Percentiles rank a stretch among this genome's conserved stretches.
These are phyloP conservation scores for Backusella morwellensis DNA, from an alignment of 192 early-diverging fungal genomes.

Conservation along the genomic window DNA sequence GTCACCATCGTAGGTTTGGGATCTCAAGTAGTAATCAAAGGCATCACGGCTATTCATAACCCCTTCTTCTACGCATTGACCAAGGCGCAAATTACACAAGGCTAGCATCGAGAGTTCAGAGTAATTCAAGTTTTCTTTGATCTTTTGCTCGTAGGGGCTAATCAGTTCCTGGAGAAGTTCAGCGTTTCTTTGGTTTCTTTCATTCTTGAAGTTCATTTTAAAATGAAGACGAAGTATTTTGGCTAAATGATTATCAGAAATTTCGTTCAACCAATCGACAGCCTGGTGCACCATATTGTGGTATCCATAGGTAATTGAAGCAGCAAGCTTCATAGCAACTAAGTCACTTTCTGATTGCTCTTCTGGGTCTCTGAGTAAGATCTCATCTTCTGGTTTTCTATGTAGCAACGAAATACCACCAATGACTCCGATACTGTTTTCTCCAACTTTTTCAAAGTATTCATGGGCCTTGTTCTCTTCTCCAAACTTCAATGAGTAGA, in stretches of 20 bases:
- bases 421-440: not conserved
- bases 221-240: not conserved
- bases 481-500: not conserved
- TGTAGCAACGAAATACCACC: not conserved
- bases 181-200: not conserved
- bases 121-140: not conserved
- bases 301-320: not conserved
- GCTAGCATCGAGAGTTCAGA: not conserved
- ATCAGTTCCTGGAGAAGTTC: not conserved
- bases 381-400: not conserved
- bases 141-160: not conserved
- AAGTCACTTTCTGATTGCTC: not conserved
- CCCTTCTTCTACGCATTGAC: not conserved
- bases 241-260: not conserved
- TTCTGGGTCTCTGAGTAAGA: not conserved
- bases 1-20: not conserved
- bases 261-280: not conserved
- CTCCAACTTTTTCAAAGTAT: not conserved
- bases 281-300: conserved; percentile 1
- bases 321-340: not conserved
- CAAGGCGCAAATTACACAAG: not conserved
- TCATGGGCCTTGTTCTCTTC: not conserved
- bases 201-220: not conserved
- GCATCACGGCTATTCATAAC: not conserved
- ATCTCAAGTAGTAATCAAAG: not conserved